Evolutionary conservation across 2,329 filamentous ascomycete species (phyloP).

Genomic region (Dichotomopilus funicola): DNA sequence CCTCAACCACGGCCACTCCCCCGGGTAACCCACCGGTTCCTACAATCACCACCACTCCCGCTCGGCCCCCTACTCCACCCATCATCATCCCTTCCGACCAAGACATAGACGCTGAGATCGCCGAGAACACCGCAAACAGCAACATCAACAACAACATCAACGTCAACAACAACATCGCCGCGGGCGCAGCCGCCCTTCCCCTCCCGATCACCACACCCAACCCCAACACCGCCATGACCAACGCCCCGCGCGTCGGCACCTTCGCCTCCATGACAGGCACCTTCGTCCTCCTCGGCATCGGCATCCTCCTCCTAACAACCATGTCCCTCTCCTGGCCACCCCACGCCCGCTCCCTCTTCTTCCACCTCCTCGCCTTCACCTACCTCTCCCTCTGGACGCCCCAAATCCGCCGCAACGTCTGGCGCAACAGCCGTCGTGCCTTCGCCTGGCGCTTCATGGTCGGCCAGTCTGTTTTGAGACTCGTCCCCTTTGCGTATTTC

Average conservation of each 20-base stretch:
- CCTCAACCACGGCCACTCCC: constrained; percentile 22
- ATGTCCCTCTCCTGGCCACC: constrained; percentile 54
- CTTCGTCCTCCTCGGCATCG: constrained; percentile 49
- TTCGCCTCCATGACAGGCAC: constrained; percentile 53
- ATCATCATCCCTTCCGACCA: constrained; percentile 59
- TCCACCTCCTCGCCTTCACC: constrained; percentile 58
- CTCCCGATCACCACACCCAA: constrained; percentile 26
- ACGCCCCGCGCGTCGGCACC: constrained; percentile 29
- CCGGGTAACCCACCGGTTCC: constrained; percentile 35
- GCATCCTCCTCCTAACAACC: constrained; percentile 47
- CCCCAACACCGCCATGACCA: constrained; percentile 26
- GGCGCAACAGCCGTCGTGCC: constrained; percentile 85
- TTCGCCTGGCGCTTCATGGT: constrained; percentile 87
- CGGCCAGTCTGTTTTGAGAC: constrained; percentile 71
- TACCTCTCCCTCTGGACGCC: constrained; percentile 91
- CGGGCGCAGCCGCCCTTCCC: constrained; percentile 32
- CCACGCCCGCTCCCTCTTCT: constrained; percentile 47
- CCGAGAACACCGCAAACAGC: constrained; percentile 29
- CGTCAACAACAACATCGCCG: constrained; percentile 37
- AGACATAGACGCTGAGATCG: constrained; percentile 56
- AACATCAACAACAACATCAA: constrained; percentile 38
- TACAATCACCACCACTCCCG: constrained; percentile 33
- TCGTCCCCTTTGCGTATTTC: constrained; percentile 80
- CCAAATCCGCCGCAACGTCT: constrained; percentile 83
- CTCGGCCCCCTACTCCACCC: constrained; percentile 33